Base-by-base conservation (phyloP, 2,329 filamentous ascomycete genomes). In the Uncinocarpus reesii region DNA sequence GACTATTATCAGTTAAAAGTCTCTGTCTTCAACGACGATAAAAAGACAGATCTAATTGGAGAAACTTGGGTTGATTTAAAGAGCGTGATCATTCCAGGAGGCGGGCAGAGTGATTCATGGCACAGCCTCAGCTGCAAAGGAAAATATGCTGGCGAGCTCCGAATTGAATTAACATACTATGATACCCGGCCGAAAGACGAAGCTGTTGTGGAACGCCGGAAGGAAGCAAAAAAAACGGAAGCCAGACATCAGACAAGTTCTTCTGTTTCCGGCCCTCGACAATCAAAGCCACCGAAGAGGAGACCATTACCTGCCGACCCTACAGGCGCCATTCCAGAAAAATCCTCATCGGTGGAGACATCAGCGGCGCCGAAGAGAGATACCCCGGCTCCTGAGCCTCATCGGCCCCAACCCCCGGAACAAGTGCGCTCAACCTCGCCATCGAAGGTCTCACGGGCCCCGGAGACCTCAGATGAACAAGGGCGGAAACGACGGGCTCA, bases 21-120 rank as follows among this genome's bases (percentile, higher is more conserved):
- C 13, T 95, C 90, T 2, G 79, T 96, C 4, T 98, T 98, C 71
- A 95, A 95, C 63, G 92, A 98, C 60, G 92, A 98, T 69, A 96
- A 95, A 72, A 93, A 84, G 71, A 96, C 90, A 0, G 92, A 98
- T 57, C 68, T 98, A 55, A 95, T 98, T 58, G 92, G 92, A 55
- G 92, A 98, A 67, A 81, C 86, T 5, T 95, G 86, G 83, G 79
- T 96, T 50, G 84, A 86, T 60, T 74, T 98, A 51, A 80, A 81
- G 56, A 77, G 80, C 57, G 84, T 98, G 58, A 78, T 98, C 53
- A 76, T 89, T 16, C 74, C 81, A 1, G 89, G 92, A 41, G 92
- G 92, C 42, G 89, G 92, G n/a, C 87, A 95, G 68, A 88, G 78
- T 61, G 92, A 98, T 66, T 73, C 86, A 48, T 98, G 92, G 92